Base-by-base conservation (phyloP, 208 protist genomes). In the Acanthamoeba healyi region DNA sequence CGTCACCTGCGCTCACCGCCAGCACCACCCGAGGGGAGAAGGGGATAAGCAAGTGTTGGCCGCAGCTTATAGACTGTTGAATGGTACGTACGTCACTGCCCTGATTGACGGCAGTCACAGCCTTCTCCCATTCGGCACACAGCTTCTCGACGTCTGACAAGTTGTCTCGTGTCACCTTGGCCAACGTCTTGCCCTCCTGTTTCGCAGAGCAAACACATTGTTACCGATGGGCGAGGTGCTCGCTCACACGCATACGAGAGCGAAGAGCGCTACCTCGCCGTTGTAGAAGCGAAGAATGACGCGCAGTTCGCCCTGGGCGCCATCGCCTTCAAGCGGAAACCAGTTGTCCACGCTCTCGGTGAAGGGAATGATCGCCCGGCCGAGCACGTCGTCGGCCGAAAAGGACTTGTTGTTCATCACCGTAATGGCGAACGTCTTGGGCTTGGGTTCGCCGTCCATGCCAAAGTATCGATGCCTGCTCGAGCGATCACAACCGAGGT, bases 371-470 rank as follows among this genome's bases (percentile, higher is more conserved):
- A 61, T 29, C 9, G 79, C 79, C 32, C 49, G 19, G 14, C 79
- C 79, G 15, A 87, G 46, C 19, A 87, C 40, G 26, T 54, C 79
- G 49, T 87, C 79, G 10, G 79, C 38, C 40, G 79, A 87, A 29
- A 87, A 61, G 49, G 79, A 51, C 26, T 87, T 87, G 79, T 87
- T 63, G 49, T 58, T 61, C 79, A 87, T 87, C 49, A 87, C 79
- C 9, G 79, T 87, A 34, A 87, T 87, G 19, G 49, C 38, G 29
- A 87, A 87, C 40, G 46, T 87, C 46, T 87, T 87, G 6, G 79
- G 79, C 46, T 87, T 87, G 22, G 79, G 79, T 34, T 87, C 79
- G 26, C 79, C 79, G 49, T 87, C 79, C 79, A 87, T 63, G 4
- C 79, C 79, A 29, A 87, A 87, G n/a, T 87, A 87, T 17, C 44